A percentile compares a stretch with the other conserved stretches of the same genome.
Evolutionary conservation across 2,329 filamentous ascomycete genomes (phyloP).

Genomic region (Penicillium thymicola): DNA sequence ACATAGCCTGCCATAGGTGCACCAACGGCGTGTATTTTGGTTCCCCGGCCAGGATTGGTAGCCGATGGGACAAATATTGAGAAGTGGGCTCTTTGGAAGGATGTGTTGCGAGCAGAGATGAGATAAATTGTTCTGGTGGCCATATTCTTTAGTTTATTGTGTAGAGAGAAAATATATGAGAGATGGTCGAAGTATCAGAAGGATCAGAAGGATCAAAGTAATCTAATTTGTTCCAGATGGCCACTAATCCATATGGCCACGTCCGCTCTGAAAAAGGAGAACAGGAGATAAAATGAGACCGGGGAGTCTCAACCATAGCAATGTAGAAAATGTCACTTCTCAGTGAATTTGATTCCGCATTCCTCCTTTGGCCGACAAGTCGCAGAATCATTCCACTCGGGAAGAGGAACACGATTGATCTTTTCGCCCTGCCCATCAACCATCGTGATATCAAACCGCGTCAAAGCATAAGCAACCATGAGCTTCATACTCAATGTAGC

Average conservation of each 20-base stretch:
- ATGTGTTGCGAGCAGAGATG: conserved; percentile 22
- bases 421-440: neutral
- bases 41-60: conserved; percentile 17
- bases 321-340: neutral
- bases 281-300: neutral
- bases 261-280: neutral
- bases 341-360: conserved; percentile 1
- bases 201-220: too few relatives aligned
- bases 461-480: conserved; percentile 1
- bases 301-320: too few relatives aligned
- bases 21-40: conserved; percentile 32
- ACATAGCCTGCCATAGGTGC: conserved; percentile 32
- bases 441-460: conserved; percentile 3
- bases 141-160: neutral
- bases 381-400: conserved; percentile 7
- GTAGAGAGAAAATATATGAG: neutral
- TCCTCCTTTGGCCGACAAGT: conserved; percentile 8
- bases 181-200: neutral
- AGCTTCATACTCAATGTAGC: conserved; percentile 10
- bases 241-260: neutral
- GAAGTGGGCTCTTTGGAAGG: conserved; percentile 30
- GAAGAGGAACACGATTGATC: neutral
- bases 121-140: conserved; percentile 21
- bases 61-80: conserved; percentile 29
- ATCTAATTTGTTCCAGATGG: neutral